phyloP scores from a whole-genome alignment of 768 basidiomycete genomes.

The Podaxis carcinomalis region DNA sequence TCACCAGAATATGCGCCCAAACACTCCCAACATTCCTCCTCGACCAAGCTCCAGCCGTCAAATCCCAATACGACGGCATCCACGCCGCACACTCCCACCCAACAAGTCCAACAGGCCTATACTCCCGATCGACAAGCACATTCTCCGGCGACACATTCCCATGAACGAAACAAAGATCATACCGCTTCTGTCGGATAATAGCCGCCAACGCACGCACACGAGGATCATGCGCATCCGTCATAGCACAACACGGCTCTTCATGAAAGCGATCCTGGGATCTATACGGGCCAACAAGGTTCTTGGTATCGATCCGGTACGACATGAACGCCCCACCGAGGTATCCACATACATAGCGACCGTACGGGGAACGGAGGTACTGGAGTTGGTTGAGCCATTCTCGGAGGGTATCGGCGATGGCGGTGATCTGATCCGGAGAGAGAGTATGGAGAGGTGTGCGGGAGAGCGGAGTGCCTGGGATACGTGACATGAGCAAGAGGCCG shows the following conservation, averaged over 20 bases:
- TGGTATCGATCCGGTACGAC: conserved; percentile 5
- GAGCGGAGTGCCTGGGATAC: not conserved
- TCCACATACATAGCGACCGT: conserved; percentile 3
- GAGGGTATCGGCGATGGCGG: conserved; percentile 5
- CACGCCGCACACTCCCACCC: conserved; percentile 10
- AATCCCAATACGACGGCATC: conserved; percentile 8
- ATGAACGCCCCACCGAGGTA: conserved; percentile 5
- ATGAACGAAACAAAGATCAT: conserved; percentile 9
- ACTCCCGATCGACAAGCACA: not conserved
- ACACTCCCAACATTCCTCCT: not conserved
- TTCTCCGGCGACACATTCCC: conserved; percentile 5
- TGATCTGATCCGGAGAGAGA: not conserved
- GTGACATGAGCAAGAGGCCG: conserved; percentile 4
- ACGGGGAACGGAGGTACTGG: not conserved
- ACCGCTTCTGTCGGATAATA: conserved; percentile 8
- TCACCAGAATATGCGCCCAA: not conserved
- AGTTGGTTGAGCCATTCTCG: conserved; percentile 10
- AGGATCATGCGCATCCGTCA: not conserved
- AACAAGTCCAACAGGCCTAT: not conserved
- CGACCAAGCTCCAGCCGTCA: not conserved
- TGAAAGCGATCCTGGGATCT: conserved; percentile 10
- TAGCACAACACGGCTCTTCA: not conserved
- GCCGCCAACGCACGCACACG: conserved; percentile 1
- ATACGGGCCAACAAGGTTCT: conserved; percentile 8
- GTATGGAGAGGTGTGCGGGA: not conserved